phyloP scores from a whole-genome alignment of 129 eudicot genomes.

The Oenanthe sinensis region DNA sequence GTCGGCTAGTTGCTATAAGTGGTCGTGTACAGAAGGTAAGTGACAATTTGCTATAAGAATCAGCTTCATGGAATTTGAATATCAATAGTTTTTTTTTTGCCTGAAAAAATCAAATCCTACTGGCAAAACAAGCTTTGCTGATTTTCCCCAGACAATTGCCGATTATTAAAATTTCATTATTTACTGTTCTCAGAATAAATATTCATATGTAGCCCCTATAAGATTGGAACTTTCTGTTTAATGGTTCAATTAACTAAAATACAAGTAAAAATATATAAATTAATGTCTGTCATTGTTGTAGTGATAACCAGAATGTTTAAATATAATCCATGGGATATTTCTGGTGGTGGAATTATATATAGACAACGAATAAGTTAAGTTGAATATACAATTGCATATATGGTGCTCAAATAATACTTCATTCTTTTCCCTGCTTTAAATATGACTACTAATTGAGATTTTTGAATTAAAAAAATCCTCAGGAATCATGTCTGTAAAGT shows the following conservation, averaged over 20 bases:
- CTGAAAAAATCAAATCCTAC: not conserved
- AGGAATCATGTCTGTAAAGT: not conserved
- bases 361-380: not conserved
- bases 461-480: not conserved
- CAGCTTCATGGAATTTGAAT: not conserved
- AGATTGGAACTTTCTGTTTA: not conserved
- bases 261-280: not conserved
- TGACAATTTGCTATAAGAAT: not conserved
- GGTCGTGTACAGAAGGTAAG: constrained; percentile 67
- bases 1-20: constrained; percentile 53
- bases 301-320: not conserved
- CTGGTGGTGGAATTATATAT: not conserved
- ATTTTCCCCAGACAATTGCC: not conserved
- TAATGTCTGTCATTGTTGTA: not conserved
- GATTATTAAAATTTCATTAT: not conserved
- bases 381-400: not conserved
- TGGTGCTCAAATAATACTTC: not conserved
- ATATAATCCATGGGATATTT: not conserved
- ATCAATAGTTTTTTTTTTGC: no score
- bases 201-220: not conserved
- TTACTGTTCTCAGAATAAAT: not conserved
- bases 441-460: not conserved
- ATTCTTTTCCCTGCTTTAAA: not conserved
- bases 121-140: not conserved
- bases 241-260: not conserved